Conservation (phyloP, 345 rosid species). For the Moricandia moricandioides region DNA sequence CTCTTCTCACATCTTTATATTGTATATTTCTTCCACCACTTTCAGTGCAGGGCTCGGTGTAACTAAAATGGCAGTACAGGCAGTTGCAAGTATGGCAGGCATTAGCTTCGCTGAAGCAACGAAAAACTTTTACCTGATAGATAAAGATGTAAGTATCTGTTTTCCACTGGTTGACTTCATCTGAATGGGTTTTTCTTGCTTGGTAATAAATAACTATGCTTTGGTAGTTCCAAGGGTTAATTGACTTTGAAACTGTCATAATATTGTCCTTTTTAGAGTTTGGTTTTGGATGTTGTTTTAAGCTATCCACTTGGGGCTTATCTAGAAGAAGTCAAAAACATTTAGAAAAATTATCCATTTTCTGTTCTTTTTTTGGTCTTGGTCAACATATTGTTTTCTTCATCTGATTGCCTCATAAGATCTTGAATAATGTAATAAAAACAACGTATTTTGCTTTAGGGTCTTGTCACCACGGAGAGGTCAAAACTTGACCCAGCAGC, state of each 20-base stretch:
- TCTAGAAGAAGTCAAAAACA: conserved; percentile 11
- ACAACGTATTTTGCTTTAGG: conserved; percentile 49
- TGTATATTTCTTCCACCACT: conserved; percentile 16
- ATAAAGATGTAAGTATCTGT: conserved; percentile 74
- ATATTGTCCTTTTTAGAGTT: not conserved
- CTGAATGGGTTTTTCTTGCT: conserved; percentile 8
- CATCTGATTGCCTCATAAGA: conserved; percentile 9
- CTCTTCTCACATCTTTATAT: conserved; percentile 19
- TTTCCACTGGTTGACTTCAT: conserved; percentile 10
- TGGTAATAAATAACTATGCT: conserved; percentile 1
- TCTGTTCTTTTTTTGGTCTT: not conserved
- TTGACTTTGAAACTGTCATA: conserved; percentile 32
- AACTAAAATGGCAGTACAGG: conserved; percentile 69
- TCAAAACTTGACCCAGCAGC: conserved; percentile 83
- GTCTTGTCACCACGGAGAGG: conserved; percentile 90
- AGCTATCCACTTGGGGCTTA: conserved; percentile 5
- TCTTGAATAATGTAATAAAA: conserved; percentile 23
- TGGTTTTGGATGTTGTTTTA: conserved; percentile 13
- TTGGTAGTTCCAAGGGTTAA: conserved; percentile 1
- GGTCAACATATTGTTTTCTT: conserved; percentile 9
- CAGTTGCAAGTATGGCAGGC: conserved; percentile 78
- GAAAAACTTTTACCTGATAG: conserved; percentile 68
- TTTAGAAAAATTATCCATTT: conserved; percentile 7
- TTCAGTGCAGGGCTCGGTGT: conserved; percentile 99
- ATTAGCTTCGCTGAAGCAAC: conserved; percentile 47